Conservation (phyloP, 768 basidiomycete genomes). For the Dendrothele bispora region DNA sequence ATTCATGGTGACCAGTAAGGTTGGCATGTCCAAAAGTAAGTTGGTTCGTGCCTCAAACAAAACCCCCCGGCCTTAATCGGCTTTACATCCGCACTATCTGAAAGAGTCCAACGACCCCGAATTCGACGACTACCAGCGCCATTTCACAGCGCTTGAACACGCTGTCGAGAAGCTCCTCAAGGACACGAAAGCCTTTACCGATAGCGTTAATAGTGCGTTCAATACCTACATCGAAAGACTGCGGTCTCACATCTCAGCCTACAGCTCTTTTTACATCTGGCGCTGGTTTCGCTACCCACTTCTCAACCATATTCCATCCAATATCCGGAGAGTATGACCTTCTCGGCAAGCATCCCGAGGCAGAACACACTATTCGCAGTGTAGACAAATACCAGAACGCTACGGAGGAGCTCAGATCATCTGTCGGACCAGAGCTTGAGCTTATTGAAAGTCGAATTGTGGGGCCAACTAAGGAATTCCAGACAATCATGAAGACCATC, state of each 20-base stretch:
- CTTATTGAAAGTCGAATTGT: slow-evolving; percentile 86
- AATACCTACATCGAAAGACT: slow-evolving; percentile 2
- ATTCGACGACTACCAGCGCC: slow-evolving; percentile 83
- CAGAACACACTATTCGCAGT: slow-evolving; percentile 75
- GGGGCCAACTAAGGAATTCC: slow-evolving; percentile 87
- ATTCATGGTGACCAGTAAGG: slow-evolving; percentile 82
- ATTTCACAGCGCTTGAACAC: slow-evolving; percentile 75
- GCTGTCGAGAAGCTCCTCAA: slow-evolving; percentile 89
- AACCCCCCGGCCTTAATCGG: neutral
- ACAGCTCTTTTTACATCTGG: slow-evolving; percentile 69
- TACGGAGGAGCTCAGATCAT: slow-evolving; percentile 80
- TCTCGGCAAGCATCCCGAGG: slow-evolving; percentile 73
- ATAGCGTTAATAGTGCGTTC: slow-evolving; percentile 71
- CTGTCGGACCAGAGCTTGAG: slow-evolving; percentile 88
- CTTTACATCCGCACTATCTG: slow-evolving; percentile 6
- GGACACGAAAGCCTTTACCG: slow-evolving; percentile 85
- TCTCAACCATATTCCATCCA: slow-evolving; percentile 62
- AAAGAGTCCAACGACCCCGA: slow-evolving; percentile 82
- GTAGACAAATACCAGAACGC: slow-evolving; percentile 68
- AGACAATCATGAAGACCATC: slow-evolving; percentile 82
- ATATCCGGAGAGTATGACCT: slow-evolving; percentile 78
- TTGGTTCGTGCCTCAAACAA: neutral
- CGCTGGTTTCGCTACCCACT: slow-evolving; percentile 63
- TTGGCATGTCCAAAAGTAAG: slow-evolving; percentile 93
- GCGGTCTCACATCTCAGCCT: slow-evolving; percentile 2